A percentile compares a stretch with the other conserved stretches of the same genome.
Evolutionary conservation across 441 rosid genomes (phyloP).

Genomic region (Pelargonium fulgidum): DNA sequence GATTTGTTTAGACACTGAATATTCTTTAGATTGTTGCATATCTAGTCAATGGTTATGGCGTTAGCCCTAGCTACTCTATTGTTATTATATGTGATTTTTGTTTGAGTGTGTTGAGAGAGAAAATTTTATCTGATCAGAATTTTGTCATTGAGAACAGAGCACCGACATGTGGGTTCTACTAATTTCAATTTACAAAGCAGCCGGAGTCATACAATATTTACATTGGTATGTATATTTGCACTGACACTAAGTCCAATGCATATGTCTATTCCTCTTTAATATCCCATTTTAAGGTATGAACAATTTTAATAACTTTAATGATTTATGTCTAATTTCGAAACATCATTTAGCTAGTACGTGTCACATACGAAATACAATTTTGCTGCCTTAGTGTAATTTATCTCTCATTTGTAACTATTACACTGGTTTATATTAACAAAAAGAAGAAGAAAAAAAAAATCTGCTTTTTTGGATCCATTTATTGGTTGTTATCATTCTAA

Average conservation of each 20-base stretch:
- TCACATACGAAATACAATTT: slow-evolving; percentile 12
- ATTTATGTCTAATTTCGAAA: slow-evolving; percentile 6
- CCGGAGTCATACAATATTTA: slow-evolving; percentile 98
- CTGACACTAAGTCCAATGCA: not conserved
- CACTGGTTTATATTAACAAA: not conserved
- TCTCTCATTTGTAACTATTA: not conserved
- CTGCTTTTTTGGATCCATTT: not conserved
- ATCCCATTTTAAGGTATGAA: not conserved
- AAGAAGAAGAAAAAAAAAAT: not conserved
- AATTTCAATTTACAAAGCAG: slow-evolving; percentile 95
- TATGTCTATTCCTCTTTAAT: not conserved
- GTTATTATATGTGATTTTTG: slow-evolving; percentile 6
- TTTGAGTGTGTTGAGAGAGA: not conserved
- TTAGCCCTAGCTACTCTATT: slow-evolving; percentile 8
- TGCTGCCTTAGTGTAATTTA: not conserved
- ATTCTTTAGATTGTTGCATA: slow-evolving; percentile 9
- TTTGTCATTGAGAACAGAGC: slow-evolving; percentile 52
- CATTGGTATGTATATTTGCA: slow-evolving; percentile 47
- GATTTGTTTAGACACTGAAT: slow-evolving; percentile 16
- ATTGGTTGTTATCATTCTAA: not conserved
- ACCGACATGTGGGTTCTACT: slow-evolving; percentile 97
- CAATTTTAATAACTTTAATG: not conserved
- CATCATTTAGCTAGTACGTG: slow-evolving; percentile 15
- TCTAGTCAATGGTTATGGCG: slow-evolving; percentile 13
- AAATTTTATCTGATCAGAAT: slow-evolving; percentile 17